Evolutionary conservation across 768 basidiomycete species (phyloP).

Genomic region (Agrocybe praecox): DNA sequence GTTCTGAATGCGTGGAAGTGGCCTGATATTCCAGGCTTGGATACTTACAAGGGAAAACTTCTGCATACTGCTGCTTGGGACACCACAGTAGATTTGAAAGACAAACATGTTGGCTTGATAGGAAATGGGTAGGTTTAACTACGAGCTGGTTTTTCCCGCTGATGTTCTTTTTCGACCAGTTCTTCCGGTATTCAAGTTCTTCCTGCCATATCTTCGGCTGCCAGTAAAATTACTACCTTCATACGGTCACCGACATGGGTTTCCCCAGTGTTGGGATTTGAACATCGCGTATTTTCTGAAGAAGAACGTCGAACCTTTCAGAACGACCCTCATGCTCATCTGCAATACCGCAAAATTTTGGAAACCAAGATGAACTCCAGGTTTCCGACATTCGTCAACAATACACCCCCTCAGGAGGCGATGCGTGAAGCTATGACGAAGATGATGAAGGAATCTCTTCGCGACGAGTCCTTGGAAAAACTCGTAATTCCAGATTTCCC

Average conservation of each 20-base stretch:
- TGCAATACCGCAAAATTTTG: slow-evolving; percentile 42
- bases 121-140: slow-evolving; percentile 35
- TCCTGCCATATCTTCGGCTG: slow-evolving; percentile 31
- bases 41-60: slow-evolving; percentile 33
- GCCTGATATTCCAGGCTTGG: slow-evolving; percentile 37
- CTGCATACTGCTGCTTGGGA: slow-evolving; percentile 39
- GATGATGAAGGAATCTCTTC: slow-evolving; percentile 44
- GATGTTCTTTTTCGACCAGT: slow-evolving; percentile 10
- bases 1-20: slow-evolving; percentile 39
- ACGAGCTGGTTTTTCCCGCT: too few relatives aligned
- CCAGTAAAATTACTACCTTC: slow-evolving; percentile 37
- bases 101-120: slow-evolving; percentile 37
- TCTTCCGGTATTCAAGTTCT: slow-evolving; percentile 37
- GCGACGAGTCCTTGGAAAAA: slow-evolving; percentile 42
- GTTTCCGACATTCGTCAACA: slow-evolving; percentile 28
- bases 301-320: slow-evolving; percentile 44
- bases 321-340: slow-evolving; percentile 37
- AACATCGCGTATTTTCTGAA: slow-evolving; percentile 34
- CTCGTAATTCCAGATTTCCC: slow-evolving; percentile 37
- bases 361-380: slow-evolving; percentile 40
- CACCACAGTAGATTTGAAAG: slow-evolving; percentile 26
- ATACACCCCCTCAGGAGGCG: slow-evolving; percentile 34
- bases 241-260: slow-evolving; percentile 36
- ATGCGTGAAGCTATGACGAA: slow-evolving; percentile 25
- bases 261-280: slow-evolving; percentile 24